Conservation (phyloP, 495 filamentous ascomycete genomes). For the Margaritispora aquatica region DNA sequence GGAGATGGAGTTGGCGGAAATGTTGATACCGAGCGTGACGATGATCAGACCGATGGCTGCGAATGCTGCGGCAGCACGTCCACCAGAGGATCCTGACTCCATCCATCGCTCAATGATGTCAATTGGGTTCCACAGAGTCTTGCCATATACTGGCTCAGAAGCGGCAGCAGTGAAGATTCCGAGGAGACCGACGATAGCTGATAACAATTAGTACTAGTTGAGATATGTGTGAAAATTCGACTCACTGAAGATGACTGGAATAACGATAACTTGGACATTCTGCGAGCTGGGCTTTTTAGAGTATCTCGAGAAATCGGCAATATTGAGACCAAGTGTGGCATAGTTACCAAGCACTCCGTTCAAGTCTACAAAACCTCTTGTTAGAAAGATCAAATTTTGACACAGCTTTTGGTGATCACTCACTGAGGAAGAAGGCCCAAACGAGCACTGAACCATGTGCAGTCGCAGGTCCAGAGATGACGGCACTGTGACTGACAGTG, state of each 20-base stretch:
- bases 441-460: slow-evolving; percentile 22
- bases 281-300: slow-evolving; percentile 13
- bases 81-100: slow-evolving; percentile 18
- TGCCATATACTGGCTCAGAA: slow-evolving; percentile 29
- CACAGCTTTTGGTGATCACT: slow-evolving; percentile 16
- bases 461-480: slow-evolving; percentile 12
- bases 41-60: slow-evolving; percentile 41
- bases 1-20: slow-evolving; percentile 50
- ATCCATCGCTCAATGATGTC: slow-evolving; percentile 31
- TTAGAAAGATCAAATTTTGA: slow-evolving; percentile 27
- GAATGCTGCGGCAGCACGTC: slow-evolving; percentile 48
- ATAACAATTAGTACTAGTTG: slow-evolving; percentile 3
- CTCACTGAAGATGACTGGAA: slow-evolving; percentile 31
- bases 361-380: slow-evolving; percentile 9
- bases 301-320: slow-evolving; percentile 26
- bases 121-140: slow-evolving; percentile 37
- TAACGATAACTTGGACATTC: slow-evolving; percentile 30
- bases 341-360: slow-evolving; percentile 15
- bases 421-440: slow-evolving; percentile 24
- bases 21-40: slow-evolving; percentile 51
- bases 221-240: neutral
- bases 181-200: slow-evolving; percentile 33
- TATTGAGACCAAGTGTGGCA: slow-evolving; percentile 18
- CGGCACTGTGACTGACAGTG: slow-evolving; percentile 13
- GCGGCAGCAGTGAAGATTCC: slow-evolving; percentile 36